These are phyloP conservation scores for Saccharomyces jurei DNA, from an alignment of 805 yeast species.

Conservation along the genomic window DNA sequence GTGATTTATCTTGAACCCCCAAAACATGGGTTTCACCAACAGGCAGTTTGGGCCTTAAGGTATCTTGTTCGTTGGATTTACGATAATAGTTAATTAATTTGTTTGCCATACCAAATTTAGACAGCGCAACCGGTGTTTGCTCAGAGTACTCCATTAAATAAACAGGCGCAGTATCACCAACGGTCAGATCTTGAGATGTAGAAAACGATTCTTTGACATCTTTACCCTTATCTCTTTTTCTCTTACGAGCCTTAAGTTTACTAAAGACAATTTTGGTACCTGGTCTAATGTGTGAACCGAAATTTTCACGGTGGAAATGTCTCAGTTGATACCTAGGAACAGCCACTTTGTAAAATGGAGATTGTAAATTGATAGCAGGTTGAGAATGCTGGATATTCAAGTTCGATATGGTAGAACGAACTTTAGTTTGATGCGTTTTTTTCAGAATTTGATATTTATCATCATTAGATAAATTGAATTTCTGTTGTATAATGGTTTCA, in stretches of 20 bases:
- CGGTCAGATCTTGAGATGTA: conserved; percentile 64
- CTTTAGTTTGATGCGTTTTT: conserved; percentile 82
- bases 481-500: conserved; percentile 46
- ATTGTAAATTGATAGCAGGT: conserved; percentile 79
- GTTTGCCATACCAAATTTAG: conserved; percentile 93
- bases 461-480: conserved; percentile 85
- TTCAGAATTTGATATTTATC: conserved; percentile 72
- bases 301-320: conserved; percentile 70
- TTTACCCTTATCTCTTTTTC: conserved; percentile 83
- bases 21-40: conserved; percentile 93
- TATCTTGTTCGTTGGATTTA: conserved; percentile 72
- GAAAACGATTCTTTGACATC: conserved; percentile 67
- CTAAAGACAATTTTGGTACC: conserved; percentile 71
- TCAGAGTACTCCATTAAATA: conserved; percentile 85
- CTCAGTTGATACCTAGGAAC: conserved; percentile 61
- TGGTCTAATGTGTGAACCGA: conserved; percentile 54
- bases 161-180: conserved; percentile 74
- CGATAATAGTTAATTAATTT: conserved; percentile 89
- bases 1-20: conserved; percentile 93
- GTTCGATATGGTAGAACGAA: conserved; percentile 87
- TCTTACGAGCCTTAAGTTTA: conserved; percentile 67
- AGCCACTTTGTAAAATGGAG: conserved; percentile 82
- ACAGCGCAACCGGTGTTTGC: conserved; percentile 72
- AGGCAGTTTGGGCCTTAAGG: conserved; percentile 75
- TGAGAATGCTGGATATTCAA: conserved; percentile 83